Conservation (phyloP, 208 protist genomes). For the Crithidia brevicula region DNA sequence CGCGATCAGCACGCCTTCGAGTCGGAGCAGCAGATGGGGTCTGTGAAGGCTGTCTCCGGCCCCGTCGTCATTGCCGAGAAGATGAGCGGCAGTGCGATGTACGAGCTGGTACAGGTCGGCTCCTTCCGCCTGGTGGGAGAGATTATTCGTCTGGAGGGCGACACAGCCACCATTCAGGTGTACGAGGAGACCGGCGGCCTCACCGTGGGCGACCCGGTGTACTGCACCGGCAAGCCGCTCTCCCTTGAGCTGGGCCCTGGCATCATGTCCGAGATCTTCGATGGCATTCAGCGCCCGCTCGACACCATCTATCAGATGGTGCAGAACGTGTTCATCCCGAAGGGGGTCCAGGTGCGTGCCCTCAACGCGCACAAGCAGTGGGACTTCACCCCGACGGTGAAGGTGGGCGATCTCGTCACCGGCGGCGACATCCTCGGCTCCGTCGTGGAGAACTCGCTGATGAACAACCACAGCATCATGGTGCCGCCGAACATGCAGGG, state of each 20-base stretch:
- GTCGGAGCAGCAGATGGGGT: constrained; percentile 80
- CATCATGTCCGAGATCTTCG: constrained; percentile 99
- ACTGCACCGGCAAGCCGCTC: constrained; percentile 98
- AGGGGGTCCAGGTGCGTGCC: constrained; percentile 96
- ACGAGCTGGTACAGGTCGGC: constrained; percentile 99
- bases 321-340: constrained; percentile 99
- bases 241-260: constrained; percentile 99
- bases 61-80: constrained; percentile 99
- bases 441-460: constrained; percentile 97
- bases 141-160: constrained; percentile 99
- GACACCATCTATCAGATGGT: constrained; percentile 97
- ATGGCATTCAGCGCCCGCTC: constrained; percentile 99
- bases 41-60: constrained; percentile 93
- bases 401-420: constrained; percentile 97
- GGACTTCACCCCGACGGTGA: constrained; percentile 95
- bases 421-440: constrained; percentile 97
- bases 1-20: constrained; percentile 76
- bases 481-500: constrained; percentile 95
- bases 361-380: constrained; percentile 96
- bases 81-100: constrained; percentile 99
- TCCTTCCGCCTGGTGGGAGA: constrained; percentile 98
- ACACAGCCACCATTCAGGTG: constrained; percentile 99
- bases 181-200: constrained; percentile 99
- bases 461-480: constrained; percentile 98
- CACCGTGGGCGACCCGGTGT: constrained; percentile 99